These are phyloP conservation scores for Streptanthus diversifolius DNA, from an alignment of 345 rosid species.

Conservation along the genomic window DNA sequence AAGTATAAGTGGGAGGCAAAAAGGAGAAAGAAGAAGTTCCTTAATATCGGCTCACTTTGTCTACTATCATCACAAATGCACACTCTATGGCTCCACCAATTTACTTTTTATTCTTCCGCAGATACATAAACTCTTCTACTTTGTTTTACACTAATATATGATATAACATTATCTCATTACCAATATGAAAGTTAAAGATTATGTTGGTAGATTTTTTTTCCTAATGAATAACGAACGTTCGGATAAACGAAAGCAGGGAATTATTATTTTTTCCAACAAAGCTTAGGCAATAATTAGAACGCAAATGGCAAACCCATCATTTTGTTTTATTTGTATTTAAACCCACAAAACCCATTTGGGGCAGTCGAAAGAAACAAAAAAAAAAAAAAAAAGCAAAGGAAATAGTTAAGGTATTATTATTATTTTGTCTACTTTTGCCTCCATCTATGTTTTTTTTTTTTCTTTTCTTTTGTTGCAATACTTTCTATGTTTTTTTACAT, in stretches of 20 bases:
- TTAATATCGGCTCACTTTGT: slow-evolving; percentile 34
- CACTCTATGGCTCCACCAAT: slow-evolving; percentile 29
- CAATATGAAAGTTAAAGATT: background rate
- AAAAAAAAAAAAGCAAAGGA: no score
- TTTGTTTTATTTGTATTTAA: slow-evolving; percentile 10
- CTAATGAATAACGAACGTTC: background rate
- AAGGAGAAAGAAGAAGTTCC: slow-evolving; percentile 30
- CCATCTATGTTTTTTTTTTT: background rate
- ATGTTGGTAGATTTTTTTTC: background rate
- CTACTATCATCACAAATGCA: slow-evolving; percentile 27
- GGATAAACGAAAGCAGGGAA: background rate
- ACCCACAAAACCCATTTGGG: background rate
- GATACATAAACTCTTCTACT: slow-evolving; percentile 1
- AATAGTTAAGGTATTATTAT: background rate
- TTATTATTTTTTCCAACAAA: background rate
- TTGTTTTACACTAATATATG: background rate
- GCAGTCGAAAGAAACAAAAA: background rate
- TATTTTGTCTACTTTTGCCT: background rate
- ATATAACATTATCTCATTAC: background rate
- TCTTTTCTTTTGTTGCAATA: background rate
- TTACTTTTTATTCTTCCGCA: slow-evolving; percentile 5
- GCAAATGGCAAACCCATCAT: slow-evolving; percentile 23
- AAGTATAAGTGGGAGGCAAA: slow-evolving; percentile 34
- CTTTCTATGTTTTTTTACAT: background rate
- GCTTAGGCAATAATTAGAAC: background rate